Conservation (phyloP, 306 rosid species). For the Acacia crassicarpa region DNA sequence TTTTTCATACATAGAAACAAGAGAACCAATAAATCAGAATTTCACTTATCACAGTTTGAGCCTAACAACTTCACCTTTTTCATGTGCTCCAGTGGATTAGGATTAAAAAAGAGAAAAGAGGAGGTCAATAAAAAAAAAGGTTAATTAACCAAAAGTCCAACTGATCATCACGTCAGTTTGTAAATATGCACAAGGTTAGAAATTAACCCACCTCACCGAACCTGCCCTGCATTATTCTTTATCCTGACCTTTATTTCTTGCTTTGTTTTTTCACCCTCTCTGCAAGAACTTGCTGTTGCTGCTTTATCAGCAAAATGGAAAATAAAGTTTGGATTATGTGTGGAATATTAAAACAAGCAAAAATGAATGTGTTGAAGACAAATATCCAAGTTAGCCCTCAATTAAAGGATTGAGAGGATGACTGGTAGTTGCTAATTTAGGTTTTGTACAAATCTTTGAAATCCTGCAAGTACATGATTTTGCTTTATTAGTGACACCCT, state of each 20-base stretch:
- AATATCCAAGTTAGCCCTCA: not conserved
- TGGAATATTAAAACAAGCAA: not conserved
- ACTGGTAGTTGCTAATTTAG: not conserved
- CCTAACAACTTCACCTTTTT: not conserved
- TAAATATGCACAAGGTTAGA: not conserved
- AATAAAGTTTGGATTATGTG: not conserved
- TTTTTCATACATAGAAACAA: not conserved
- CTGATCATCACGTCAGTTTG: no score
- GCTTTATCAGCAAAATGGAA: not conserved
- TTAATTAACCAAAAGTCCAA: no score
- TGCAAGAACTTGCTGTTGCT: not conserved
- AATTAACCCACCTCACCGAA: not conserved
- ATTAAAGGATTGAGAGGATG: not conserved
- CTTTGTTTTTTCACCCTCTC: not conserved
- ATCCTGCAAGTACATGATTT: not conserved
- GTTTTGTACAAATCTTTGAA: not conserved
- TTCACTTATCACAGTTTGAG: not conserved
- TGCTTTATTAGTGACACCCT: not conserved
- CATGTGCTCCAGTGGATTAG: not conserved
- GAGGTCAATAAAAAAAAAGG: no score
- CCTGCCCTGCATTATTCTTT: not conserved
- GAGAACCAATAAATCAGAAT: not conserved
- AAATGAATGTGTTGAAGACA: constrained; percentile 17
- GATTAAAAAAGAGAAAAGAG: no score
- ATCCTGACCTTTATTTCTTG: not conserved